Base-by-base conservation (phyloP, 331 rosid species). In the Malus hybrid region DNA sequence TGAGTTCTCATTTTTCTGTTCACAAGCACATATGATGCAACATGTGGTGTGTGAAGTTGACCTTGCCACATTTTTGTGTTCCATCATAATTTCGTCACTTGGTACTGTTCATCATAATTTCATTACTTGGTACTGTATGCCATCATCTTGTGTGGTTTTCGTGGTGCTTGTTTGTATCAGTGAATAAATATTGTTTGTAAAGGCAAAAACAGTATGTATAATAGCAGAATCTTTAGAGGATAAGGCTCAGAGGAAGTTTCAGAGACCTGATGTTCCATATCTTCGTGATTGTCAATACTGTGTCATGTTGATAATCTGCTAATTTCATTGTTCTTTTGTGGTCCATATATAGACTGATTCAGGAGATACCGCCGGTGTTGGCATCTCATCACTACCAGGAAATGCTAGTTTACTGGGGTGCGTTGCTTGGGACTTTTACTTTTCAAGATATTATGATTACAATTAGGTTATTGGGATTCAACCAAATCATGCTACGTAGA, bases 401-500 rank as follows among this genome's bases (percentile, higher is more conserved):
- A 92, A 89, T 90, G 96, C 96, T 48, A 68, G 99, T 82, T 88
- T 95, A 82, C 94, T 95, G 67, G 99, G 99, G 99, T 95, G 72
- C 83, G 97, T 88, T 76, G 31, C 27, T 70, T 56, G 54, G 27
- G 33, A 50, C 19, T 39, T 39, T 39, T 39, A 59, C 56, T 75
- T 82, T 28, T 31, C 22, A 15, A 28, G 7, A 55, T 27, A 55
- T 55, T 54, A 18, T 22, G 14, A 57, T 57, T 57, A 57, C 64
- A 48, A 15, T 48, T 48, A 48, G 55, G 18, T 48, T 52, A 5
- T 16, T 18, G 9, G 9, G 20, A 15, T 15, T 60, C 32, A 60
- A 60, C 32, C 65, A 10, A 60, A 60, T 60, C 16, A 60, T 10
- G 33, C 65, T 60, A 18, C 12, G 3, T 22, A 11, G 31, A 60